phyloP scores from a whole-genome alignment of 768 basidiomycete genomes.

The Leccinum obscurum region DNA sequence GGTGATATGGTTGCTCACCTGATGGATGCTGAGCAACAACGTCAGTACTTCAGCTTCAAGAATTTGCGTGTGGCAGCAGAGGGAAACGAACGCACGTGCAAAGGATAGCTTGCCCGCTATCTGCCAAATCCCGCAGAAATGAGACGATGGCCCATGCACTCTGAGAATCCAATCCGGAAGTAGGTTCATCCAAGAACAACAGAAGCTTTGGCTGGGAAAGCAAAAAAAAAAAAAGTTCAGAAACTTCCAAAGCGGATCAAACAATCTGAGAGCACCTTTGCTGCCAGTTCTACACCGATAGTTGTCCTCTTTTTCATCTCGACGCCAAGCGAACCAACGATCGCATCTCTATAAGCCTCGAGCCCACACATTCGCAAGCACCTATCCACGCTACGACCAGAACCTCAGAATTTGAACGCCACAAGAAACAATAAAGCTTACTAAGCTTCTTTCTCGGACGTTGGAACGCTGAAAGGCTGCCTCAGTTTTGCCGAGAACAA shows the following conservation, averaged over 20 bases:
- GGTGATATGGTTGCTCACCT: constrained; percentile 11
- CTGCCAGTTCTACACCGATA: constrained; percentile 85
- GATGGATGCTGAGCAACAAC: constrained; percentile 38
- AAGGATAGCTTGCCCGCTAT: constrained; percentile 84
- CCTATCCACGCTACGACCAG: constrained; percentile 49
- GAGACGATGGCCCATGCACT: constrained; percentile 81
- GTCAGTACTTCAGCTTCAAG: neutral
- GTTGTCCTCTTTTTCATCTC: constrained; percentile 82
- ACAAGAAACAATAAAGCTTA: constrained; percentile 34
- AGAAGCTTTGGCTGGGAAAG: constrained; percentile 63
- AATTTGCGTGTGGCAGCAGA: neutral
- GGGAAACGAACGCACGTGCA: constrained; percentile 62
- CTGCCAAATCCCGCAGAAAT: constrained; percentile 74
- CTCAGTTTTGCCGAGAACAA: constrained; percentile 78
- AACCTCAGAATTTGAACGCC: neutral
- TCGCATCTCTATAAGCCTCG: constrained; percentile 62
- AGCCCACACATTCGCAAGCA: constrained; percentile 65
- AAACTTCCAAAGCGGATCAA: neutral
- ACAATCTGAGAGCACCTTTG: constrained; percentile 45
- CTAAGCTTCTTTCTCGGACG: constrained; percentile 79
- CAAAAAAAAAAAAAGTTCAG: neutral
- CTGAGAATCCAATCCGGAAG: constrained; percentile 84
- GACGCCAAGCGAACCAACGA: constrained; percentile 65
- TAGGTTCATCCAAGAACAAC: constrained; percentile 88
- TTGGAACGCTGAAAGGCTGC: constrained; percentile 65